Evolutionary conservation across 1,139 yeast genomes (phyloP), one percentile per base, ranked within the genome.

Genomic region (Magnusiomyces tetraspermus): DNA sequence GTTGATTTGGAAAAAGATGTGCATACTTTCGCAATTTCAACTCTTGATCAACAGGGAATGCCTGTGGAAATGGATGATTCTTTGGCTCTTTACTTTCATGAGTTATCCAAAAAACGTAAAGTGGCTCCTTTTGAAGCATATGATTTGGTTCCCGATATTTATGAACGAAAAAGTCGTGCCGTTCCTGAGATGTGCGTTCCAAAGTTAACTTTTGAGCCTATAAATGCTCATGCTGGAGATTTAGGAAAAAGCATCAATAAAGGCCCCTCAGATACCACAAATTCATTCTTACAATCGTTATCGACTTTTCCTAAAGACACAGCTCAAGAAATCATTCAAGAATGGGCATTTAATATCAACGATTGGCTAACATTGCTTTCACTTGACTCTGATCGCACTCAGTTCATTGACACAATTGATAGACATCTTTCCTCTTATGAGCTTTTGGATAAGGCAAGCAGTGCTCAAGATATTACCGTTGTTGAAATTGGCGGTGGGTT

Each of bases 281-380:
- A 6, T 5, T 4, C 5, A 33, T 33, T 17, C 17, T 19, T 24
- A 6, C n/a, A 8, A 38, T 10, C 15, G 11, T 24, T n/a, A 19
- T 5, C 21, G 28, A n/a, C 33, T 11, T 33, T 45, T 3, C 41
- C 48, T 5, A 33, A 22, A 33, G 48, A 45, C 10, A 17, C 21
- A 11, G 26, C 40, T 42, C 46, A 51, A 21, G 65, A 60, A n/a
- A 57, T 46, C 6, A 38, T 55, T n/a, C 59, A 59, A 23, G 70
- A 67, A 51, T 66, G 69, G 69, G 61, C 66, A 2, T 52, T 56
- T 10, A 52, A 56, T n/a, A 19, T 62, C 15, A 55, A 56, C 21
- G 71, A 68, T 46, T 68, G 72, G 72, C 53, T 60, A 1, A 65
- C 64, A 2, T 50, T 68, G 53, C 62, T 58, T 8, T 51, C 60